Evolutionary conservation across 2,329 filamentous ascomycete species (phyloP).

Genomic region (Calycina herbarum): DNA sequence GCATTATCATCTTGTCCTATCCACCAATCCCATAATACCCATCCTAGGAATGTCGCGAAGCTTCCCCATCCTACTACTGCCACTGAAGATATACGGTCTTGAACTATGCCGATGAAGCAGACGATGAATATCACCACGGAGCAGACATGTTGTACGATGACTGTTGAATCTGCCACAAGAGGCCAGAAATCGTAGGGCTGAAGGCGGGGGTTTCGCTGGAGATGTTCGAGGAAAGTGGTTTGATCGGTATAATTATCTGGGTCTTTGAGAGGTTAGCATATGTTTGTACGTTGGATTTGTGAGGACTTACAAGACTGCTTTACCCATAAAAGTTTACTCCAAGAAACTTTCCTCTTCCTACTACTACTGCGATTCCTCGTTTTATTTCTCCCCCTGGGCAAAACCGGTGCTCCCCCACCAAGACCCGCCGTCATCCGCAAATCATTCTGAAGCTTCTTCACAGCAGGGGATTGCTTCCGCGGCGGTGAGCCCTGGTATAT

Average conservation of each 20-base stretch:
- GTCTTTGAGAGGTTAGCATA: slow-evolving; percentile 49
- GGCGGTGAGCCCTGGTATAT: slow-evolving; percentile 65
- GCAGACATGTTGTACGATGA: slow-evolving; percentile 96
- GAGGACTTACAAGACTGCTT: slow-evolving; percentile 77
- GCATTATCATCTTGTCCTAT: slow-evolving; percentile 65
- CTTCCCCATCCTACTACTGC: slow-evolving; percentile 84
- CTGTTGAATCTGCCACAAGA: slow-evolving; percentile 88
- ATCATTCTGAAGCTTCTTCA: slow-evolving; percentile 45
- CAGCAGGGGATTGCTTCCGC: slow-evolving; percentile 45
- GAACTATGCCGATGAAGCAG: slow-evolving; percentile 87
- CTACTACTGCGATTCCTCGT: slow-evolving; percentile 49
- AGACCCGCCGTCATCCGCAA: slow-evolving; percentile 35
- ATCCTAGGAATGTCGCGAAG: slow-evolving; percentile 79
- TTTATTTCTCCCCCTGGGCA: slow-evolving; percentile 31
- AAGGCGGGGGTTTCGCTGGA: slow-evolving; percentile 90
- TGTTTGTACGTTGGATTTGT: background rate
- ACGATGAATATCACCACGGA: slow-evolving; percentile 93
- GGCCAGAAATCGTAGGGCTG: slow-evolving; percentile 99
- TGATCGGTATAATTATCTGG: slow-evolving; percentile 99
- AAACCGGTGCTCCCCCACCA: slow-evolving; percentile 21
- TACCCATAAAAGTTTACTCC: slow-evolving; percentile 98
- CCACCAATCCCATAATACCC: slow-evolving; percentile 92
- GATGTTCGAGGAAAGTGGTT: slow-evolving; percentile 91
- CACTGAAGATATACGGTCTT: slow-evolving; percentile 85
- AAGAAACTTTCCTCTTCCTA: slow-evolving; percentile 67